Evolutionary conservation across 192 early-diverging fungal genomes (phyloP), one percentile per base, ranked within the genome.

Genomic region (Podila horticola): DNA sequence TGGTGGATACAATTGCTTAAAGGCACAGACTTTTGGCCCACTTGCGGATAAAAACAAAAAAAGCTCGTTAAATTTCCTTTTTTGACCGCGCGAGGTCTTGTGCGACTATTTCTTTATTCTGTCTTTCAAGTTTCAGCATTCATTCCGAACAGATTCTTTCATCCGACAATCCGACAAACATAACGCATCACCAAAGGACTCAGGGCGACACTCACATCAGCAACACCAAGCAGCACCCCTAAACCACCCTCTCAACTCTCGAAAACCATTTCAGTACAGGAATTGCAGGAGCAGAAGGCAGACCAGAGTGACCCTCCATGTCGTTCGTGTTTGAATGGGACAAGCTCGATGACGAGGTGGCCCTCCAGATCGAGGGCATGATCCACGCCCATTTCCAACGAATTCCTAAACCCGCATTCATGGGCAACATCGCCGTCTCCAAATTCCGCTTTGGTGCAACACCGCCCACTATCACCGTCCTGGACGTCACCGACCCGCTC

Each of bases 321-420:
- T 93, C 92, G 6, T 88, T 93, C 83, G 86, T 86, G 28, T 89
- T 93, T 33, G 84, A 86, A 68, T 93, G 92, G 92, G 86, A 87
- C 38, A 91, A 91, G 65, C 87, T 93, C 20, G 91, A 92, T 74
- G 83, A 86, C 34, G 83, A 84, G 20, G 84, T 94, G 7, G 92
- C 92, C 17, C 86, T 84, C 26, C 88, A 88, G 60, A 89, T 92
- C 26, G 90, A 91, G 74, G 74, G 86, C 31, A 87, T 91, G 74
- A 87, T 94, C 61, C 92, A 94, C 66, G 64, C 72, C 22, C 90
- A 90, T 61, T 93, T 94, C 66, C 82, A 85, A 51, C 83, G 71
- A 11, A 84, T 92, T 33, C 74, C 84, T 20, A 92, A 91, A 45
- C 93, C 94, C 17, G 70, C 87, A 9, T 93, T 93, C 68, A 90